These are phyloP conservation scores for Dactylis glomerata DNA, from an alignment of 176 grass and related monocot genomes.

Conservation along the genomic window DNA sequence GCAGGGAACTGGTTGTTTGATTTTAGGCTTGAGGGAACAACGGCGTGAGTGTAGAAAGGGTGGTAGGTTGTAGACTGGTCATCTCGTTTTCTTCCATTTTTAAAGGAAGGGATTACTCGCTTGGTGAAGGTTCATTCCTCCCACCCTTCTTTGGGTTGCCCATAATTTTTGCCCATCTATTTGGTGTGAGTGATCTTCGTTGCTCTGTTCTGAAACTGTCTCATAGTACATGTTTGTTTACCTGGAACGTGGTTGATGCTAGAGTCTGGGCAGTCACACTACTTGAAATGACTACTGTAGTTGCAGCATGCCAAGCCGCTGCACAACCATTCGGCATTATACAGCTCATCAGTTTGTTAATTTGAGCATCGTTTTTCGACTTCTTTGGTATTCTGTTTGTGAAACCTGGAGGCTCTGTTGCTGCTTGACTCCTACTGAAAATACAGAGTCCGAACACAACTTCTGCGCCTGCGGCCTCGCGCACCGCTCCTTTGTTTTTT, in stretches of 20 bases:
- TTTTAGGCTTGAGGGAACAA: conserved; percentile 29
- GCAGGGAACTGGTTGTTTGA: conserved; percentile 46
- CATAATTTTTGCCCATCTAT: conserved; percentile 24
- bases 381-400: neutral
- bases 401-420: neutral
- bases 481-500: too few relatives aligned
- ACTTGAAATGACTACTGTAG: neutral
- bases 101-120: neutral
- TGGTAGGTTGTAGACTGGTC: conserved; percentile 49
- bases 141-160: conserved; percentile 36
- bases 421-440: neutral
- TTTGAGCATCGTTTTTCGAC: neutral
- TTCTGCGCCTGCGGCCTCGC: neutral
- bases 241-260: neutral
- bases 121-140: conserved; percentile 1
- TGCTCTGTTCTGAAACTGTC: neutral
- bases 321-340: neutral
- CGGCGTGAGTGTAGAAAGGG: conserved; percentile 28
- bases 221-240: neutral
- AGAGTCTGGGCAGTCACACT: neutral
- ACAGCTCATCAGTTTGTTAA: too few relatives aligned
- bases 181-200: conserved; percentile 43
- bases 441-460: neutral
- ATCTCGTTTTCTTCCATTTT: neutral
- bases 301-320: neutral